These are phyloP conservation scores for Arabidopsis lyrata DNA, from an alignment of 441 rosid species.

Conservation along the genomic window DNA sequence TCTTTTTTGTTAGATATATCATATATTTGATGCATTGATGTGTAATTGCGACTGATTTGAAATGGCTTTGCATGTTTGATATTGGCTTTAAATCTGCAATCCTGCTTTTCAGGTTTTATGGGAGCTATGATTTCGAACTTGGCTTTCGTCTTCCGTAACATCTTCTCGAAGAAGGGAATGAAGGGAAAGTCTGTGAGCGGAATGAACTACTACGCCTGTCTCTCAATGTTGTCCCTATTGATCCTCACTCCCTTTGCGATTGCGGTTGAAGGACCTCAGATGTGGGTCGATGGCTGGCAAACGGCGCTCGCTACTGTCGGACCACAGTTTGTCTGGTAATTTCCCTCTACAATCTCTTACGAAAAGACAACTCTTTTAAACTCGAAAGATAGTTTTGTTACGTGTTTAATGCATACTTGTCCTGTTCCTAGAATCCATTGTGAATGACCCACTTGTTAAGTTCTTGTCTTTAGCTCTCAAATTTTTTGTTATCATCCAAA, in stretches of 20 bases:
- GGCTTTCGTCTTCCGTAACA: constrained; percentile 96
- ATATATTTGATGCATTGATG: not conserved
- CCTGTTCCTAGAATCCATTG: constrained; percentile 26
- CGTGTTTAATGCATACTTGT: constrained; percentile 31
- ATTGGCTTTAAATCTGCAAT: constrained; percentile 1
- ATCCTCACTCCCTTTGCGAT: constrained; percentile 94
- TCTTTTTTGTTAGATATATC: constrained; percentile 15
- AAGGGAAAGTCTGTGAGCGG: constrained; percentile 93
- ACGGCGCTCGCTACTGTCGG: constrained; percentile 63
- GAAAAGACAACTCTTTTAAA: not conserved
- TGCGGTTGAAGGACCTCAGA: constrained; percentile 80
- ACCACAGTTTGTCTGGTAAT: constrained; percentile 68
- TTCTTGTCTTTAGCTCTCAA: constrained; percentile 30
- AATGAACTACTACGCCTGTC: constrained; percentile 96
- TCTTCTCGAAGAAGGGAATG: constrained; percentile 97
- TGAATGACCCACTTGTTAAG: constrained; percentile 31
- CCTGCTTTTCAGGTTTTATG: constrained; percentile 70
- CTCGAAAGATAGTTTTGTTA: not conserved
- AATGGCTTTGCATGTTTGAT: not conserved
- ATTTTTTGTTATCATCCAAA: constrained; percentile 6
- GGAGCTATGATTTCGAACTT: constrained; percentile 98
- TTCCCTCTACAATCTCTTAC: constrained; percentile 14
- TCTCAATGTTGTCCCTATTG: constrained; percentile 82
- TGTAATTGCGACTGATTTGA: not conserved
- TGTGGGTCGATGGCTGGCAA: constrained; percentile 74